phyloP scores from a whole-genome alignment of 139 green algal species.

The Deuterostichococcus epilithicus region DNA sequence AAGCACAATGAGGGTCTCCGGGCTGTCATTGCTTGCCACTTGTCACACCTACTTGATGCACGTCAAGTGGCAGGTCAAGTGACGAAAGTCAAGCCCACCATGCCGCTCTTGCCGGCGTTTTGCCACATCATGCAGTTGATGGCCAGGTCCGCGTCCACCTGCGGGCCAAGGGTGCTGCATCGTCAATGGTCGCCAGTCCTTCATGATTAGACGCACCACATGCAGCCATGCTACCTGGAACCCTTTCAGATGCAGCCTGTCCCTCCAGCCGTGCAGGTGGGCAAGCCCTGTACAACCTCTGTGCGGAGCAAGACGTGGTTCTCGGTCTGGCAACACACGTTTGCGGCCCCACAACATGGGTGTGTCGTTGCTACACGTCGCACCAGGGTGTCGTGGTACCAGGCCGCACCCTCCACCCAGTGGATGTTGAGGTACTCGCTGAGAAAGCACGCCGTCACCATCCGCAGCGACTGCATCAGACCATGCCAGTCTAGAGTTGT shows the following conservation, averaged over 20 bases:
- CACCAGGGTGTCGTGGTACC: constrained; percentile 39
- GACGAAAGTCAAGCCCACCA: constrained; percentile 11
- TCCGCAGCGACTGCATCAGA: constrained; percentile 29
- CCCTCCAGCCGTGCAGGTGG: too few species aligned
- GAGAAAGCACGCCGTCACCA: constrained; percentile 41
- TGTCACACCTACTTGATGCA: background rate
- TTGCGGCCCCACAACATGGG: background rate
- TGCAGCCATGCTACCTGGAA: constrained; percentile 31
- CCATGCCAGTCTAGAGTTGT: too few species aligned
- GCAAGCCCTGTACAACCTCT: too few species aligned
- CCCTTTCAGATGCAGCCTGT: too few species aligned
- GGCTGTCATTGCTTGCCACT: too few species aligned
- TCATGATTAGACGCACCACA: constrained; percentile 28
- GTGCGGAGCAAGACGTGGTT: too few species aligned
- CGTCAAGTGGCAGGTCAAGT: background rate
- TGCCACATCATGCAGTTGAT: constrained; percentile 80
- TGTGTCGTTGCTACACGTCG: too few species aligned
- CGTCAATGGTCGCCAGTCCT: constrained; percentile 27
- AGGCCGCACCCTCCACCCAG: constrained; percentile 50
- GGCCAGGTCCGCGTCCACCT: constrained; percentile 67
- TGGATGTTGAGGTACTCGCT: constrained; percentile 51
- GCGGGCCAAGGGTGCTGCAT: too few species aligned
- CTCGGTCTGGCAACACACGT: too few species aligned
- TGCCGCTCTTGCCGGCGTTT: constrained; percentile 52
- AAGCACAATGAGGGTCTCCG: too few species aligned